phyloP scores from a whole-genome alignment of 1,284 basidiomycete species.

The Chondrostereum purpureum region DNA sequence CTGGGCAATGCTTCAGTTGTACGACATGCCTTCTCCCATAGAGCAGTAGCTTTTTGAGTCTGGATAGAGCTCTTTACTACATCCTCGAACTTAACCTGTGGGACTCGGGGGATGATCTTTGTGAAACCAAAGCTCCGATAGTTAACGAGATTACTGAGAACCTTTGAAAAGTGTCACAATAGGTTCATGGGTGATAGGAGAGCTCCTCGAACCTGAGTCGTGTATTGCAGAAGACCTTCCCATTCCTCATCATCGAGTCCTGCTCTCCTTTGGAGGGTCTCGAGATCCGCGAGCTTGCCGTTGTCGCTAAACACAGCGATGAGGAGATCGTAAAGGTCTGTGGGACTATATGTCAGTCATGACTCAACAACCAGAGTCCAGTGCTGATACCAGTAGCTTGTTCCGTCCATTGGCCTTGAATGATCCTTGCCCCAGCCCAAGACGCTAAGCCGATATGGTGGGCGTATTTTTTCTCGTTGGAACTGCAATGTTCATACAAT shows the following conservation, averaged over 20 bases:
- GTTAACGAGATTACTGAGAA: constrained; percentile 72
- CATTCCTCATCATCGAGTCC: constrained; percentile 56
- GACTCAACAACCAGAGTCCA: neutral
- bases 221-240: constrained; percentile 64
- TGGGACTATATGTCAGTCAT: constrained; percentile 14
- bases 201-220: constrained; percentile 49
- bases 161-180: constrained; percentile 32
- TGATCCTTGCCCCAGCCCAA: constrained; percentile 79
- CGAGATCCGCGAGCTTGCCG: constrained; percentile 52
- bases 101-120: constrained; percentile 72
- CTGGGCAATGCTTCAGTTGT: constrained; percentile 3
- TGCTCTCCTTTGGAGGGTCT: constrained; percentile 43
- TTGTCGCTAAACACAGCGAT: constrained; percentile 60
- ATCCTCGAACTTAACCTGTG: constrained; percentile 52
- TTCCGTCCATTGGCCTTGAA: constrained; percentile 76
- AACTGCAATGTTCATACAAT: constrained; percentile 38
- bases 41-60: constrained; percentile 40
- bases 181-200: neutral
- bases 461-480: constrained; percentile 71
- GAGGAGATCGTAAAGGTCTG: constrained; percentile 62
- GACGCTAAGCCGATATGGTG: constrained; percentile 63
- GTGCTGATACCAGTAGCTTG: constrained; percentile 28
- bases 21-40: constrained; percentile 64
- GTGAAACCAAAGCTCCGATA: constrained; percentile 79
- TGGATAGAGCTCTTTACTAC: constrained; percentile 59